Conservation (phyloP, 1,139 yeast genomes). For the Suhomyces kunorum region DNA sequence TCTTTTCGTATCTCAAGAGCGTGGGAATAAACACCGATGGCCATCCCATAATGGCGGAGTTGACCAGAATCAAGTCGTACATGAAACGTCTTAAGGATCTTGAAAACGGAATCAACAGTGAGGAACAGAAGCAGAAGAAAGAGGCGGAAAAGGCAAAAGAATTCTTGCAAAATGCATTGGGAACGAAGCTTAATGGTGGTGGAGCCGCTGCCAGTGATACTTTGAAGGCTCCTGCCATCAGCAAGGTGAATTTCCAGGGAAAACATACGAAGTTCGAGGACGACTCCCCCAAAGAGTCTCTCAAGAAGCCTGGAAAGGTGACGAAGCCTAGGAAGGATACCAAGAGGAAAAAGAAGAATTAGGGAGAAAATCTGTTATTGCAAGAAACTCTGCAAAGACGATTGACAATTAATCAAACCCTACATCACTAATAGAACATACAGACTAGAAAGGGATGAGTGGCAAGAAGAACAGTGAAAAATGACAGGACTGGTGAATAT, state of each 20-base stretch:
- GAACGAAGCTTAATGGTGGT: conserved; percentile 33
- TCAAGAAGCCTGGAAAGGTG: conserved; percentile 11
- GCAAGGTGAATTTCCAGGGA: conserved; percentile 57
- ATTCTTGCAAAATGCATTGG: conserved; percentile 49
- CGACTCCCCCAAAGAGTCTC: conserved; percentile 2
- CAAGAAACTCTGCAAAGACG: too few species aligned
- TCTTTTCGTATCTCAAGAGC: conserved; percentile 60
- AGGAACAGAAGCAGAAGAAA: conserved; percentile 21
- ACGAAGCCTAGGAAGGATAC: conserved; percentile 7
- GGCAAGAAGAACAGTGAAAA: too few species aligned
- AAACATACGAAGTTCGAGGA: conserved; percentile 54
- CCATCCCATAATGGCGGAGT: conserved; percentile 70
- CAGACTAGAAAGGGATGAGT: too few species aligned
- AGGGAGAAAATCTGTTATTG: too few species aligned
- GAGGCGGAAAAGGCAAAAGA: conserved; percentile 43
- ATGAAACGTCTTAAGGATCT: conserved; percentile 61
- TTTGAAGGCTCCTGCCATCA: conserved; percentile 55
- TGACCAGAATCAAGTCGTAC: conserved; percentile 66
- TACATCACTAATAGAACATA: too few species aligned
- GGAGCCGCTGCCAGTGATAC: conserved; percentile 31
- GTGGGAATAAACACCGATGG: conserved; percentile 57
- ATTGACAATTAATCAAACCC: too few species aligned
- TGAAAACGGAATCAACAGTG: conserved; percentile 24
- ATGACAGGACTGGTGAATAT: too few species aligned
- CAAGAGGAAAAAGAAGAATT: background rate